Evolutionary conservation across 345 rosid species (phyloP).

Genomic region (Crucihimalaya himalaica): DNA sequence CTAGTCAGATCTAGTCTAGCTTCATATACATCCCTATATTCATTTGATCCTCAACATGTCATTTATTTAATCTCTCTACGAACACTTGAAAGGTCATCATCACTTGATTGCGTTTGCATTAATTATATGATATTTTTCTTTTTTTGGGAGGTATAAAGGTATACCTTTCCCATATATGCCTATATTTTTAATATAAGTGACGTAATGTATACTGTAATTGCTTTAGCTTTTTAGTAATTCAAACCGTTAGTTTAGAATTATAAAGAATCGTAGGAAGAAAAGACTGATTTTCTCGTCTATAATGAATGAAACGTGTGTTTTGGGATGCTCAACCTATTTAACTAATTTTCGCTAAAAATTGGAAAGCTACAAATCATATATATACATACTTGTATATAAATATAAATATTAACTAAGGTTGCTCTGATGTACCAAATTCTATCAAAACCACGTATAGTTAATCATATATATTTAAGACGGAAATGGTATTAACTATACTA

Average conservation of each 20-base stretch:
- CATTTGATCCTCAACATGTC: slow-evolving; percentile 9
- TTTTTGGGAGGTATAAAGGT: too few relatives aligned
- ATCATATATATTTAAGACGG: not conserved
- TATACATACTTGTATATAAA: not conserved
- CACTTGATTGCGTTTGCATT: slow-evolving; percentile 8
- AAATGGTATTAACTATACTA: too few relatives aligned
- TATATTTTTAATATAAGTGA: not conserved
- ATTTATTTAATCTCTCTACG: not conserved
- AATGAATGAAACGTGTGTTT: not conserved
- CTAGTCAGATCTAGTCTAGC: slow-evolving; percentile 14
- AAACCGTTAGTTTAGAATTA: not conserved
- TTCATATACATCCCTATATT: not conserved
- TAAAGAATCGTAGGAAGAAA: not conserved
- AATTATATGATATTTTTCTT: too few relatives aligned
- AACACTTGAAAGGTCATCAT: slow-evolving; percentile 12
- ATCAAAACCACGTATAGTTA: not conserved
- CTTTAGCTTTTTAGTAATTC: too few relatives aligned
- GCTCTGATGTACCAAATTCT: not conserved
- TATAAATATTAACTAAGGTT: not conserved
- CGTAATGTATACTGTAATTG: not conserved
- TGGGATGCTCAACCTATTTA: not conserved
- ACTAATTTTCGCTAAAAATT: too few relatives aligned
- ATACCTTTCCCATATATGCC: not conserved
- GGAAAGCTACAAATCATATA: not conserved
- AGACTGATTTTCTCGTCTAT: not conserved